Percentiles rank a stretch among this genome's conserved stretches.
Evolutionary conservation across 139 green algal genomes (phyloP).

Genomic region (Eudorina sp.): DNA sequence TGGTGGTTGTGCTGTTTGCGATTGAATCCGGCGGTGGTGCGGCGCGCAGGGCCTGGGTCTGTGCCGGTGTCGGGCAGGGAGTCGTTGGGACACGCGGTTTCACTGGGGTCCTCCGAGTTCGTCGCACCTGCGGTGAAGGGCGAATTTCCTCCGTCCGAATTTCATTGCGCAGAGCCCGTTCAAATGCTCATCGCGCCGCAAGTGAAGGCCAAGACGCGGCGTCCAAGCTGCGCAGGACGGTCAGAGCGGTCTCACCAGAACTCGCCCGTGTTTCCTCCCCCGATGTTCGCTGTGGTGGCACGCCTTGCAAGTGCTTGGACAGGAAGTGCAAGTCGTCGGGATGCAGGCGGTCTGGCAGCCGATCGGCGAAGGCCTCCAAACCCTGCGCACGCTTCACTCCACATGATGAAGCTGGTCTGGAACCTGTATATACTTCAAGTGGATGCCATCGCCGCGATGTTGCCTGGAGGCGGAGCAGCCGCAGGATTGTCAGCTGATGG

Average conservation of each 20-base stretch:
- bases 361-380: background rate
- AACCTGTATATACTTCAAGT: background rate
- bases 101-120: too few species aligned
- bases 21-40: background rate
- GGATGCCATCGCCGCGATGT: background rate
- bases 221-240: background rate
- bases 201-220: background rate
- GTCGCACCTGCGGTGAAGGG: too few species aligned
- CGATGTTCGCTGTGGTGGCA: background rate
- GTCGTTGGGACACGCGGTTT: too few species aligned
- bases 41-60: background rate
- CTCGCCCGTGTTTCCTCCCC: background rate
- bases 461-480: too few species aligned
- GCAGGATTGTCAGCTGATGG: too few species aligned
- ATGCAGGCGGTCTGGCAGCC: constrained; percentile 23
- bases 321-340: constrained; percentile 34
- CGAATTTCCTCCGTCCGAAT: background rate
- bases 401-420: background rate
- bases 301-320: background rate
- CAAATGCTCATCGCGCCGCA: background rate
- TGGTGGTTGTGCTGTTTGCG: background rate
- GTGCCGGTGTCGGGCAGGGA: background rate
- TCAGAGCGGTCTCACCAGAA: background rate
- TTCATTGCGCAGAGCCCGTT: background rate
- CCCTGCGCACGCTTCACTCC: background rate